Evolutionary conservation across 148 eudicot species (phyloP).

Genomic region (Heliamphora exappendiculata): DNA sequence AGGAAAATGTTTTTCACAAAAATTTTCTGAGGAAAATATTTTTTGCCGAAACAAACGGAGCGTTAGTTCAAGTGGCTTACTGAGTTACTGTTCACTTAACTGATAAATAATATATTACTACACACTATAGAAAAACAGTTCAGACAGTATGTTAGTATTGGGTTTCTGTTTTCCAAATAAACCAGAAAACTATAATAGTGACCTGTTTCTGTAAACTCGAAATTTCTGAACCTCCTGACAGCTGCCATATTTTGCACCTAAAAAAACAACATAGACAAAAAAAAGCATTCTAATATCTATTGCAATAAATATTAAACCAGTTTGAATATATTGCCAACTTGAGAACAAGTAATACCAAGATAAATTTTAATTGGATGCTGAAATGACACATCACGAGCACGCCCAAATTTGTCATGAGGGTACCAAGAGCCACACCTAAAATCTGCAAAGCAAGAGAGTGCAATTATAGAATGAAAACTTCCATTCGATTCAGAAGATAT

Average conservation of each 20-base stretch:
- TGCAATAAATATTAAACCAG: background rate
- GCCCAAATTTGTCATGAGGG: conserved; percentile 47
- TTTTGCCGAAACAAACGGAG: too few relatives aligned
- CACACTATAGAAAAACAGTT: background rate
- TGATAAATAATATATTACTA: background rate
- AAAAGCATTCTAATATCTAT: background rate
- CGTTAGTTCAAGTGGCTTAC: too few relatives aligned
- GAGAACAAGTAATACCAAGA: conserved; percentile 50
- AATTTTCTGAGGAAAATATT: too few relatives aligned
- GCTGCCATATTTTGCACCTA: conserved; percentile 87
- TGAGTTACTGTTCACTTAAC: background rate
- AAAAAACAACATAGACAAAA: conserved; percentile 1
- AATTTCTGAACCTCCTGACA: conserved; percentile 75
- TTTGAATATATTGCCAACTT: background rate
- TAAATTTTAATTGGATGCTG: conserved; percentile 88
- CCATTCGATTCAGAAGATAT: background rate
- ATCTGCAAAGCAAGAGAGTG: conserved; percentile 39
- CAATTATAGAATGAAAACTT: conserved; percentile 1
- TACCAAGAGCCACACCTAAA: conserved; percentile 67
- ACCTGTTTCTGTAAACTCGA: conserved; percentile 72
- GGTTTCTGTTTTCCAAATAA: background rate
- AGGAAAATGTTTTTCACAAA: too few relatives aligned
- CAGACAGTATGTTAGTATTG: background rate
- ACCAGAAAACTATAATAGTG: background rate
- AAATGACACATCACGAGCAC: conserved; percentile 59